Percentiles rank a stretch among this genome's conserved stretches.
These are phyloP conservation scores for Chloranthus sessilifolius DNA, from an alignment of 164 flowering plant species.

Conservation along the genomic window DNA sequence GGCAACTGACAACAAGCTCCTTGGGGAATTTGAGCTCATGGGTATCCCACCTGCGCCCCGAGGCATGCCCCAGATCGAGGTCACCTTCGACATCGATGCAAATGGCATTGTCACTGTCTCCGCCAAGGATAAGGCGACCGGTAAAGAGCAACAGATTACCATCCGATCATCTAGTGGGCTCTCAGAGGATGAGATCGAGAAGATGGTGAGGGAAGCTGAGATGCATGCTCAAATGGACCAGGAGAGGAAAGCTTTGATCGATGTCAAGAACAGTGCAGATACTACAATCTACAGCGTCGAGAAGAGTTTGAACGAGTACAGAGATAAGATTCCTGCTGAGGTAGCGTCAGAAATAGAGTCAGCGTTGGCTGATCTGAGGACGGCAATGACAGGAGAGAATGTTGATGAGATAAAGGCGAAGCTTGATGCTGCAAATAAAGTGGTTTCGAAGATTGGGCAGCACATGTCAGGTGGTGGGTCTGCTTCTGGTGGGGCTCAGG, in stretches of 20 bases:
- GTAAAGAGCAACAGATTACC: conserved; percentile 49
- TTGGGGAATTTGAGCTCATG: conserved; percentile 49
- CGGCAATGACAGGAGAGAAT: conserved; percentile 30
- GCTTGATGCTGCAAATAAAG: conserved; percentile 50
- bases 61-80: conserved; percentile 55
- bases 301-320: conserved; percentile 48
- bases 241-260: conserved; percentile 41
- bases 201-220: conserved; percentile 55
- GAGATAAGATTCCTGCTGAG: conserved; percentile 42
- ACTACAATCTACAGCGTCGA: conserved; percentile 47
- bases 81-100: conserved; percentile 57
- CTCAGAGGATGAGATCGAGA: conserved; percentile 46
- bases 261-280: conserved; percentile 42
- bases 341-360: conserved; percentile 36
- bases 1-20: conserved; percentile 48
- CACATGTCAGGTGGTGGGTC: conserved; percentile 32
- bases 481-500: conserved; percentile 27
- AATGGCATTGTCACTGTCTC: conserved; percentile 53
- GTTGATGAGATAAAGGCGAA: conserved; percentile 42
- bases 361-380: conserved; percentile 36
- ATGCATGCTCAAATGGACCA: conserved; percentile 44
- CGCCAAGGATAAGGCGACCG: conserved; percentile 49
- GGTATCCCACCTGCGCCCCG: conserved; percentile 61
- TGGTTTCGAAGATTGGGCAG: conserved; percentile 48
- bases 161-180: conserved; percentile 53